These are phyloP conservation scores for Malus hybrid DNA, from an alignment of 331 rosid species.

Conservation along the genomic window DNA sequence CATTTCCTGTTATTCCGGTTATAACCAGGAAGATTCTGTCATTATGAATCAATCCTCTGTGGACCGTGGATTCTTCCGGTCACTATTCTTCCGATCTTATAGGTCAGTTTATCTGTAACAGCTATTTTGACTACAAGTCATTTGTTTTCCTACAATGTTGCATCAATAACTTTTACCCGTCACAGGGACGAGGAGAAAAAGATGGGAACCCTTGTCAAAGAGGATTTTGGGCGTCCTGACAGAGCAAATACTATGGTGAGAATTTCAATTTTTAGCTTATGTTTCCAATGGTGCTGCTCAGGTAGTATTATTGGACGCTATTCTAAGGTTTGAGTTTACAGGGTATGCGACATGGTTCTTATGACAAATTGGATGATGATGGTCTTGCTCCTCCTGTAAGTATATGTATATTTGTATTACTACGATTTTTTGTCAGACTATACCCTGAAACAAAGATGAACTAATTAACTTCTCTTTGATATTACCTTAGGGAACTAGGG, in stretches of 20 bases:
- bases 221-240: constrained; percentile 98
- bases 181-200: constrained; percentile 95
- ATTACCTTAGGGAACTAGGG: constrained; percentile 74
- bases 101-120: constrained; percentile 38
- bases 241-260: constrained; percentile 83
- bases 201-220: constrained; percentile 98
- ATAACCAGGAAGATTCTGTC: constrained; percentile 98
- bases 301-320: background rate
- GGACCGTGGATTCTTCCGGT: constrained; percentile 97
- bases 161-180: background rate
- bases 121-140: background rate
- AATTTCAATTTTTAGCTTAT: constrained; percentile 3
- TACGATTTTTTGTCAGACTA: background rate
- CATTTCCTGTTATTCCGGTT: constrained; percentile 93
- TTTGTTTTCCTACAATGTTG: background rate
- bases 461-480: background rate
- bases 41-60: constrained; percentile 97
- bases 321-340: constrained; percentile 26
- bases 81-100: constrained; percentile 91
- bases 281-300: background rate
- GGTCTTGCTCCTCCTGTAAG: constrained; percentile 98
- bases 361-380: constrained; percentile 95
- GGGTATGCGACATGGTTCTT: constrained; percentile 99
- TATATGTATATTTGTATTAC: constrained; percentile 9
- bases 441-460: background rate